These are phyloP conservation scores for Amauroascus niger DNA, from an alignment of 2,329 filamentous ascomycete genomes.

Conservation along the genomic window DNA sequence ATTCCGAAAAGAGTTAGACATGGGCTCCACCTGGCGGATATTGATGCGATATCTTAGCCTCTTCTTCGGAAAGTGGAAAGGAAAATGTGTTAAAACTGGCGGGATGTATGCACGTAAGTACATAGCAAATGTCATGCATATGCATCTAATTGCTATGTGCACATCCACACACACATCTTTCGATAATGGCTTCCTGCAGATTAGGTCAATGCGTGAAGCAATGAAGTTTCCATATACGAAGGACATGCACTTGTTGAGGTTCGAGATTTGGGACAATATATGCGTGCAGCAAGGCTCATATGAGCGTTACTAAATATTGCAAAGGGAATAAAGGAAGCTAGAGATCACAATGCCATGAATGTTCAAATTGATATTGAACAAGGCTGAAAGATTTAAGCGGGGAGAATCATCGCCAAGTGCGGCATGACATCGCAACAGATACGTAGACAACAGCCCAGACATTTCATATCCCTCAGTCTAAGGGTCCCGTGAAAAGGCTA, in stretches of 20 bases:
- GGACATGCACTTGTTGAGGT: not conserved
- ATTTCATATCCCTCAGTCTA: not conserved
- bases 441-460: too few species aligned
- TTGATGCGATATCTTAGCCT: not conserved
- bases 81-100: not conserved
- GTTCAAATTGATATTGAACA: not conserved
- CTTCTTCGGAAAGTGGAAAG: not conserved
- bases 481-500: not conserved
- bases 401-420: not conserved
- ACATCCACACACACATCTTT: not conserved
- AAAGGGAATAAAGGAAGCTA: not conserved
- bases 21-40: not conserved
- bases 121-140: constrained; percentile 10
- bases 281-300: not conserved
- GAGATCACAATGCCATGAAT: not conserved
- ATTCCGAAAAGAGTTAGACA: not conserved
- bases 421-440: not conserved
- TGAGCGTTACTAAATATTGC: not conserved
- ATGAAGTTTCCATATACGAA: constrained; percentile 1
- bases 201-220: not conserved
- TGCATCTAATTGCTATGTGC: constrained; percentile 3
- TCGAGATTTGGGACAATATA: not conserved
- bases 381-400: not conserved
- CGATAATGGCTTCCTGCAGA: not conserved
- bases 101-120: not conserved